Base-by-base conservation (phyloP, 495 filamentous ascomycete genomes). In the Penicillium cinerascens region DNA sequence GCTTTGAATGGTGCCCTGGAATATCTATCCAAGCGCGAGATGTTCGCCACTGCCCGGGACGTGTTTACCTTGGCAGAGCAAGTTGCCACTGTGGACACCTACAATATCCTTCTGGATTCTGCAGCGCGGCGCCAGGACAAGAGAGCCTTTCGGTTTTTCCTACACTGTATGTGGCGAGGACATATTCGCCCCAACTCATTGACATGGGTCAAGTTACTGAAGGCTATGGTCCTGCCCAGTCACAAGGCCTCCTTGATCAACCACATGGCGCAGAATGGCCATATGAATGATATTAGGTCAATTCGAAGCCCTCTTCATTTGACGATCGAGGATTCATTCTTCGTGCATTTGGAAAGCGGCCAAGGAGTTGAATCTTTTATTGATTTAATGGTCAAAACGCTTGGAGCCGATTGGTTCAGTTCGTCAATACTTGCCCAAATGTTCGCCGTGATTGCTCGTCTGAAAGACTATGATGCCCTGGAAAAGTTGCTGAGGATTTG, bases 121-220 rank as follows among this genome's bases (percentile, higher is more conserved):
- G 56, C 67, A 29, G 75, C 75, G 29, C 50, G 47, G 29, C 63
- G 57, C 27, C 71, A 71, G 46, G 64, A 79, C 55, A 42, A 70
- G 18, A 46, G 26, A 4, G 54, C 49, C 3, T 79, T 78, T 35
- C 58, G 55, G 9, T 33, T 46, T 3, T 46, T 74, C 16, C 44
- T 78, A 18, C 37, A 51, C 5, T 40, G 44, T 20, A 78, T 80
- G 75, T 38, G 56, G 11, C 53, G 58, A 44, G 40, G 56, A 17
- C 49, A 66, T 1, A 59, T 81, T 41, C 53, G 56, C 8, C 76
- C 78, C 16, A 70, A 77, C 43, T 23, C 63, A 26, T n/a, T 66
- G 3, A 80, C 75, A 10, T 80, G 77, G 78, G 38, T 73, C 15
- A 54, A 66, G 7, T 68, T 78, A 13, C 52, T 78, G 27, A 49